Percentiles rank a stretch among this genome's conserved stretches.
phyloP scores from a whole-genome alignment of 1,139 yeast genomes.

The Blastobotrys ciferrii region DNA sequence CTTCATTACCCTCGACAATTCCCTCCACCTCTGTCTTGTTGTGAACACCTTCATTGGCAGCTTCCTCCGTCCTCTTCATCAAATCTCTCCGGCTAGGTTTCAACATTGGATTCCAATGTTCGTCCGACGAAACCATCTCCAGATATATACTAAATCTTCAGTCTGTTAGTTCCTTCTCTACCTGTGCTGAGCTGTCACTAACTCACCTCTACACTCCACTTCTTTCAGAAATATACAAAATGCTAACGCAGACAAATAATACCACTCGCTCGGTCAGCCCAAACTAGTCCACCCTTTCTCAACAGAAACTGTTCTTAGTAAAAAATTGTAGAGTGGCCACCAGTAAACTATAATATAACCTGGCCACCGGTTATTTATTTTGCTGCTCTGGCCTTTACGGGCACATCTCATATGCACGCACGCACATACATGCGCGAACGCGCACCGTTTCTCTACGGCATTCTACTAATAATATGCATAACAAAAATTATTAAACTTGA shows the following conservation, averaged over 20 bases:
- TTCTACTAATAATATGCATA: no score
- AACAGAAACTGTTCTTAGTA: no score
- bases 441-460: no score
- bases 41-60: neutral
- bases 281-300: neutral
- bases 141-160: no score
- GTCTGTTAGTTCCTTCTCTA: neutral
- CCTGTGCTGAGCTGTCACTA: neutral
- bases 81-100: constrained; percentile 19
- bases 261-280: neutral
- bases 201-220: neutral
- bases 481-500: no score
- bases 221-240: neutral
- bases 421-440: neutral
- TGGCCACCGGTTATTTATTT: neutral
- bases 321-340: neutral
- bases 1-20: neutral
- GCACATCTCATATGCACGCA: neutral
- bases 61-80: neutral
- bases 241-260: neutral
- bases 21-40: constrained; percentile 5
- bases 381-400: neutral
- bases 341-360: neutral
- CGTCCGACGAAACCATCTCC: constrained; percentile 7
- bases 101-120: constrained; percentile 22